Conservation (phyloP, 768 basidiomycete species). For the Kwoniella heveanensis region DNA sequence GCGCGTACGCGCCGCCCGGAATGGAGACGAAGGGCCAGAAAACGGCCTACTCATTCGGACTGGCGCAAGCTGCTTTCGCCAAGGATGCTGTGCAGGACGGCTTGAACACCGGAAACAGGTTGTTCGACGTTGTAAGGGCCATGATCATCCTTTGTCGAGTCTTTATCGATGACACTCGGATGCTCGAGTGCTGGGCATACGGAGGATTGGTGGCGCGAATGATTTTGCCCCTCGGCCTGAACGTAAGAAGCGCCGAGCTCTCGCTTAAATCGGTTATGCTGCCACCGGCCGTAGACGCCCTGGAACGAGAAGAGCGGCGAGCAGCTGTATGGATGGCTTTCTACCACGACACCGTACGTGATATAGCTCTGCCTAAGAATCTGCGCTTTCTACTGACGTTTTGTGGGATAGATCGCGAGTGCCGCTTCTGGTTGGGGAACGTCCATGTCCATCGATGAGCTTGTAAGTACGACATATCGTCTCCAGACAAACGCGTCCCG, state of each 20-base stretch:
- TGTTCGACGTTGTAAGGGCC: constrained; percentile 50
- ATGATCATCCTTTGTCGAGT: constrained; percentile 48
- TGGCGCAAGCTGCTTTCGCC: constrained; percentile 36
- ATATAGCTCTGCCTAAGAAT: neutral
- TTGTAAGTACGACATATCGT: too few relatives aligned
- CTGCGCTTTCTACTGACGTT: neutral
- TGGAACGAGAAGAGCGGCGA: constrained; percentile 53
- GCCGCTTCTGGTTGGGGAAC: constrained; percentile 52
- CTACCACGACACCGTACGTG: constrained; percentile 47
- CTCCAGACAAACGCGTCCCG: too few relatives aligned
- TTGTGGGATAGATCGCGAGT: constrained; percentile 29
- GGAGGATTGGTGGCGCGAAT: constrained; percentile 47
- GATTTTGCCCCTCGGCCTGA: constrained; percentile 47
- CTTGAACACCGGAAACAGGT: constrained; percentile 44
- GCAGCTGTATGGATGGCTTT: constrained; percentile 52
- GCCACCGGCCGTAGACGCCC: constrained; percentile 42
- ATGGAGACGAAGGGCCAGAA: constrained; percentile 18
- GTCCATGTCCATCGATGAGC: constrained; percentile 49
- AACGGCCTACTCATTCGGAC: constrained; percentile 27
- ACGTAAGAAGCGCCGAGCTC: constrained; percentile 44
- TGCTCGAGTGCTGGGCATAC: constrained; percentile 52
- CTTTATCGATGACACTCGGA: constrained; percentile 49
- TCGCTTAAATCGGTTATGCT: constrained; percentile 51
- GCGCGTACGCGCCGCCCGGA: neutral
- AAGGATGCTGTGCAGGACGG: constrained; percentile 46